phyloP scores from a whole-genome alignment of 768 basidiomycete species.

The Tricholoma matsutake region DNA sequence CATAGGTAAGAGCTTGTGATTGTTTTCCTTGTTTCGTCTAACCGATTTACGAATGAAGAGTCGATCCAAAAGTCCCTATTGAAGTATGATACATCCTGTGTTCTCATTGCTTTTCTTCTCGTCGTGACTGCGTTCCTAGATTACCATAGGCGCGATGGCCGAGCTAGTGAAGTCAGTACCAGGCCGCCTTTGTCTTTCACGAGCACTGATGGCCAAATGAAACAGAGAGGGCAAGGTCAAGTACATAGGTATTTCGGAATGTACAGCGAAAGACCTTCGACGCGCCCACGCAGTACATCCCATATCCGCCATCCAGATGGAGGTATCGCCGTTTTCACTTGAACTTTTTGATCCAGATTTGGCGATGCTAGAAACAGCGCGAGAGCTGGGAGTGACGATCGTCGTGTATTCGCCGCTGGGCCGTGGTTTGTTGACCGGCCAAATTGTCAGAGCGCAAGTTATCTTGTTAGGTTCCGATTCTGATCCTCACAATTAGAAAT shows the following conservation, averaged over 20 bases:
- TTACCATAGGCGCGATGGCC: conserved; percentile 17
- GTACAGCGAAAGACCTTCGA: conserved; percentile 39
- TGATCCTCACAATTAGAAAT: conserved; percentile 28
- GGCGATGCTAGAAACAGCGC: conserved; percentile 35
- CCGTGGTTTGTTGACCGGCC: conserved; percentile 46
- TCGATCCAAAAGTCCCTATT: conserved; percentile 43
- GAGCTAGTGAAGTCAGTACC: conserved; percentile 34
- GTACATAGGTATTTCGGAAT: conserved; percentile 52
- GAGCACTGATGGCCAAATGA: no score
- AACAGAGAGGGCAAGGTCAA: conserved; percentile 24
- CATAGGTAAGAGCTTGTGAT: conserved; percentile 18
- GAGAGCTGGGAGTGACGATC: conserved; percentile 48
- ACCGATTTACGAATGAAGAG: conserved; percentile 24
- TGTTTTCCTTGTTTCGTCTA: conserved; percentile 9
- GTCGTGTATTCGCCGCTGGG: conserved; percentile 52
- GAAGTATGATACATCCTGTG: conserved; percentile 27
- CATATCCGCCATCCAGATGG: conserved; percentile 40
- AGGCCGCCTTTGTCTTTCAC: no score
- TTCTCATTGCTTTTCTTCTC: conserved; percentile 4
- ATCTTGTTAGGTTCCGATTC: no score
- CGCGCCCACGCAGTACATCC: conserved; percentile 47
- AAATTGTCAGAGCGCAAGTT: no score
- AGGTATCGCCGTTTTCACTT: conserved; percentile 42
- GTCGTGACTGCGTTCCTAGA: conserved; percentile 8
- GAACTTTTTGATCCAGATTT: conserved; percentile 37